Base-by-base conservation (phyloP, 805 yeast genomes). In the Teunomyces atbi region DNA sequence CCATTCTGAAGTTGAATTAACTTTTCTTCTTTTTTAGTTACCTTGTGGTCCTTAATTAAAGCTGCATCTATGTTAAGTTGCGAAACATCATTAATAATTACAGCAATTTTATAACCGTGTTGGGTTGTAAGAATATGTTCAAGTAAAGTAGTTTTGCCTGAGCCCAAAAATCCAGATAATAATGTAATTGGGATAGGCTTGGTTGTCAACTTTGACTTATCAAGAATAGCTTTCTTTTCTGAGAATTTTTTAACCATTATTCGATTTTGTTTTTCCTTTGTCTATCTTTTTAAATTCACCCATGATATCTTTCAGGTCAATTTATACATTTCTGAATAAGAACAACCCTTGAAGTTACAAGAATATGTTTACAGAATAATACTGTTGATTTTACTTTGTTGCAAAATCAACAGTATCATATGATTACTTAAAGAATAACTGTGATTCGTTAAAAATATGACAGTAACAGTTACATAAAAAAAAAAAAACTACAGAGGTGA, bases 101-200 rank as follows among this genome's bases (percentile, higher is more conserved):
- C 77, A 2, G 79, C 79, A 41, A 75, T 62, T 47, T 64, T 71
- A 19, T 59, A 49, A 0, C 76, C 76, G 56, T 73, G 77, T 12
- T 65, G 50, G 5, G 64, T 55, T 3, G 66, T 71, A 26, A 74
- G 57, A 32, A 74, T 74, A 34, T 66, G 61, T 48, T 74, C 75
- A n/a, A 74, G 57, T 6, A 74, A 56, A 2, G 79, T 74, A 8
- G 79, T 74, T 51, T 74, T 74, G 1, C 79, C 79, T 11, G 74
- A 59, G 4, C 78, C 78, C 16, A 74, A 55, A 47, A 74, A 74
- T 1, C 78, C 79, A 4, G 78, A 73, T 23, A 74, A 57, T n/a
- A 74, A 59, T 1, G 79, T 73, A 10, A 74, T 69, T 16, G 77
- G 77, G 41, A 74, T 65, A 12, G 77, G 71, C 32, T n/a, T 36